phyloP scores from a whole-genome alignment of 345 rosid genomes.

The Melaleuca alternifolia region DNA sequence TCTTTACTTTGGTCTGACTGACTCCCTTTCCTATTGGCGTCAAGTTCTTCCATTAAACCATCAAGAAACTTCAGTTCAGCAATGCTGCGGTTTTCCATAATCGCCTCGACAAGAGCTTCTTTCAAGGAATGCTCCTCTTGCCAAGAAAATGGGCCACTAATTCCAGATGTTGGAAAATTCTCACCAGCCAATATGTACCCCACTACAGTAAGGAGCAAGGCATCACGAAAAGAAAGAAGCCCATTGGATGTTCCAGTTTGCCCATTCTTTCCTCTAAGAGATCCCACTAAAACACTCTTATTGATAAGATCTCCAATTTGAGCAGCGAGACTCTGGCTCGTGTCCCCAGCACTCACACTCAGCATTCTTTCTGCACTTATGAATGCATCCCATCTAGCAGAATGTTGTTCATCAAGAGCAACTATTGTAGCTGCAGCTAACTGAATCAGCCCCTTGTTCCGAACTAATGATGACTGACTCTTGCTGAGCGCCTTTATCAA shows the following conservation, averaged over 20 bases:
- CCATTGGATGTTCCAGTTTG: conserved; percentile 31
- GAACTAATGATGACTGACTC: conserved; percentile 50
- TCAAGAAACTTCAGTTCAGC: conserved; percentile 65
- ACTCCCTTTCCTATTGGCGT: conserved; percentile 36
- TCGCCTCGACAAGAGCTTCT: conserved; percentile 75
- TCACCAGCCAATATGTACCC: conserved; percentile 95
- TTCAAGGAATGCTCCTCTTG: conserved; percentile 91
- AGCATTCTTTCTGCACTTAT: conserved; percentile 85
- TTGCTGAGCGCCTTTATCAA: conserved; percentile 58
- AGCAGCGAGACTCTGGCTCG: conserved; percentile 89
- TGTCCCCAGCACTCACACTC: conserved; percentile 76
- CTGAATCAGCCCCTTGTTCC: conserved; percentile 81
- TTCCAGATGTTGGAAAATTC: conserved; percentile 89
- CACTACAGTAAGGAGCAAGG: conserved; percentile 55
- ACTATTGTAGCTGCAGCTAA: conserved; percentile 59
- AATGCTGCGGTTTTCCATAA: conserved; percentile 60
- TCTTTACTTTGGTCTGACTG: conserved; percentile 35
- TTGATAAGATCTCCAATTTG: conserved; percentile 83
- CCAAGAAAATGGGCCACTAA: conserved; percentile 94
- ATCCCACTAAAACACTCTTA: conserved; percentile 49
- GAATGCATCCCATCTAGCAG: conserved; percentile 79
- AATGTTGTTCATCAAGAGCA: conserved; percentile 56
- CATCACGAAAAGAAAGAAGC: conserved; percentile 63
- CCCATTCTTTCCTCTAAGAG: conserved; percentile 28
- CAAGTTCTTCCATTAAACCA: conserved; percentile 63